Base-by-base conservation (phyloP, 2,329 filamentous ascomycete genomes). In the Colletotrichum sp. region DNA sequence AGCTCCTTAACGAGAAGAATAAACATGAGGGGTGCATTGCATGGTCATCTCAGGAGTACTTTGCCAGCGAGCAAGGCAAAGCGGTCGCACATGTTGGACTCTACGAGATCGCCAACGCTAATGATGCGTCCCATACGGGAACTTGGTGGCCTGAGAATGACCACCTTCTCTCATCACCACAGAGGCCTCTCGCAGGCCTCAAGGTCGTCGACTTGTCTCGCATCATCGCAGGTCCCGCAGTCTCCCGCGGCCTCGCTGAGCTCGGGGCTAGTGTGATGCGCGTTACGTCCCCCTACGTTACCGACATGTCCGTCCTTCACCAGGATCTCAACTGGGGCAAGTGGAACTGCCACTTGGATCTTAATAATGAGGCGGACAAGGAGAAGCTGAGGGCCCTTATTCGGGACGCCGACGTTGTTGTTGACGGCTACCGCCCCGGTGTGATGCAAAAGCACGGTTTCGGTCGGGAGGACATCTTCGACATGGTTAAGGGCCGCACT, bases 311-410 rank as follows among this genome's bases (percentile, higher is more conserved):
- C 0, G 63, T 68, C 0, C 65, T 89, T 18, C 86, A 88, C 61
- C 81, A 82, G 4, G 88, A 90, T 71, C 80, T 90, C 3, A 89
- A 86, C 77, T 86, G 85, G 82, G 89, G 89, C 4, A 90, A 90
- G 76, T 86, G 87, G 84, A 88, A 85, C 36, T 77, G 82, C 1
- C 79, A 84, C 67, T 81, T 90, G 0, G 84, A 90, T 77, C 82
- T 90, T 26, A 82, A 83, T 1, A 59, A 9, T 4, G 73, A 73
- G 7, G 63, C 24, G 1, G 73, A 75, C 10, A 75, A 32, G 63
- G 73, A 73, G 63, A 75, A 73, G 6, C 28, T 75, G 32, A 61
- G 58, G 7, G 79, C 83, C 0, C 81, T 90, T 5, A 82, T 90
- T 7, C 76, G 78, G 5, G 86, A 88, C 8, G 89, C 88, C 0